A percentile compares a stretch with the other conserved stretches of the same genome.
phyloP scores from a whole-genome alignment of 306 rosid species.

The Phaseolus lunatus region DNA sequence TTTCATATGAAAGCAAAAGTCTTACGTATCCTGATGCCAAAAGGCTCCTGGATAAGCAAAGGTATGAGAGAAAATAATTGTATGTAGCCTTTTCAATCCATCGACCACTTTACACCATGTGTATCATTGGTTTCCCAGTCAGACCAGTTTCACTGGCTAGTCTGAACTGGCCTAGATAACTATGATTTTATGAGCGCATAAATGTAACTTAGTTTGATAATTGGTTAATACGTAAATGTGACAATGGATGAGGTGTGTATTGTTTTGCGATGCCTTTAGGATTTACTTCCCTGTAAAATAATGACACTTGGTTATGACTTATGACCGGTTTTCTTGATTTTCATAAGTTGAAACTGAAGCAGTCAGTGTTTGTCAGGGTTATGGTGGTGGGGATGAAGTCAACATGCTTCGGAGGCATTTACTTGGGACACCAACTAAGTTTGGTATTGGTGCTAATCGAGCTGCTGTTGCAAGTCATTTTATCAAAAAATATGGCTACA shows the following conservation, averaged over 20 bases:
- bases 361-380: constrained; percentile 61
- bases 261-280: background rate
- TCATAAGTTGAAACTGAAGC: no score
- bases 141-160: background rate
- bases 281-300: background rate
- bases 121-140: background rate
- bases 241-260: background rate
- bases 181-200: background rate
- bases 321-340: no score
- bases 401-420: constrained; percentile 88
- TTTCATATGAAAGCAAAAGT: no score
- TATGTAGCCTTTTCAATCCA: background rate
- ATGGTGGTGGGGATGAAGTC: constrained; percentile 95
- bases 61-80: no score
- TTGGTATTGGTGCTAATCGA: constrained; percentile 86
- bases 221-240: background rate
- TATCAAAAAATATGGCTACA: constrained; percentile 68
- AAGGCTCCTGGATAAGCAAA: no score
- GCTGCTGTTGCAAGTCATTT: constrained; percentile 61
- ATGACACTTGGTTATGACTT: background rate
- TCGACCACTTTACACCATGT: background rate
- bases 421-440: constrained; percentile 64
- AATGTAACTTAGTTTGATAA: constrained; percentile 1
- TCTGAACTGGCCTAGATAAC: background rate
- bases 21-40: no score